phyloP scores from a whole-genome alignment of 192 early-diverging fungal genomes.

The Backusella psychrophila region DNA sequence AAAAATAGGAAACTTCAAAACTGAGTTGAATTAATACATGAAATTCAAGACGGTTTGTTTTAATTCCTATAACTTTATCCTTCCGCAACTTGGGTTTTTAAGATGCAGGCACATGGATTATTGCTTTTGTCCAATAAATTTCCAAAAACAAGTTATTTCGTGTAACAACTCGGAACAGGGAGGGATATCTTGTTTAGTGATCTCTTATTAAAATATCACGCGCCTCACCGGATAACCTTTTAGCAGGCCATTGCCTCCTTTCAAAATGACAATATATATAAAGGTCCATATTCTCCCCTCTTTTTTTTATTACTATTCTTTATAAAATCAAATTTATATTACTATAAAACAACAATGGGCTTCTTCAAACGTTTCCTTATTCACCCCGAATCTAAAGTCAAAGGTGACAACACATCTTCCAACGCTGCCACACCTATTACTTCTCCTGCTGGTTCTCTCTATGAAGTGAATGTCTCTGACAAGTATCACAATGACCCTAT shows the following conservation, averaged over 20 bases:
- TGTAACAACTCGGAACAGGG: background rate
- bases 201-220: background rate
- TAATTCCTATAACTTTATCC: background rate
- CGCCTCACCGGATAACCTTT: background rate
- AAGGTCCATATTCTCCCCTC: background rate
- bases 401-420: background rate
- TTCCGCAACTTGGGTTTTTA: background rate
- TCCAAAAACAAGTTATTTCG: background rate
- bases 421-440: background rate
- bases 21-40: no score
- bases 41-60: background rate
- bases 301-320: background rate
- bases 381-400: background rate
- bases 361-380: conserved; percentile 8
- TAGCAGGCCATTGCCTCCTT: background rate
- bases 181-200: background rate
- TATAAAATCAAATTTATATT: background rate
- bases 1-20: no score
- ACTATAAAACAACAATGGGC: background rate
- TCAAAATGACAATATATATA: background rate
- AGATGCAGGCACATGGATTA: background rate
- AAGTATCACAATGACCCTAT: conserved; percentile 22
- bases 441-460: background rate
- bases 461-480: background rate
- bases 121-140: background rate